Percentiles rank a stretch among this genome's conserved stretches.
Conservation (phyloP, 2,329 filamentous ascomycete species). For the Beauveria scarabaeidicola region DNA sequence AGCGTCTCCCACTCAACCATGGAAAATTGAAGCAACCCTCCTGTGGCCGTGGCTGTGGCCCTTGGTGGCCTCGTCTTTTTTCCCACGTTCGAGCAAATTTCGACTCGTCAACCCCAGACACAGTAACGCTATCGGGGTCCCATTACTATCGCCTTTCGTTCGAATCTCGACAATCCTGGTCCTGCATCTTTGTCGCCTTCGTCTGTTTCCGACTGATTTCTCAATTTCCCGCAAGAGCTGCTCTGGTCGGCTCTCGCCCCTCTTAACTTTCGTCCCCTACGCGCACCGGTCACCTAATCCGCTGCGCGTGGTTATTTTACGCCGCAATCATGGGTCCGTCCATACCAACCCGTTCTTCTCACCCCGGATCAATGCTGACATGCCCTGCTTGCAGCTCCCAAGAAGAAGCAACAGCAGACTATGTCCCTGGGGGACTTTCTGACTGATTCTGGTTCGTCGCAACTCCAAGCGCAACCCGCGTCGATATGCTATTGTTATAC, state of each 20-base stretch:
- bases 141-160: slow-evolving; percentile 19
- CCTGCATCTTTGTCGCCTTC: neutral
- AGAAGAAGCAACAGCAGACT: slow-evolving; percentile 90
- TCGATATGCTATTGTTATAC: slow-evolving; percentile 18
- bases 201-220: slow-evolving; percentile 10
- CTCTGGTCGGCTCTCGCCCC: slow-evolving; percentile 13
- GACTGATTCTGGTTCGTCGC: slow-evolving; percentile 71
- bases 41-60: slow-evolving; percentile 10
- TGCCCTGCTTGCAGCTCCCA: slow-evolving; percentile 56
- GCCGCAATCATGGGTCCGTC: slow-evolving; percentile 55
- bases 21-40: slow-evolving; percentile 36
- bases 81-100: slow-evolving; percentile 34
- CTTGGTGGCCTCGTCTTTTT: slow-evolving; percentile 24
- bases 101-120: slow-evolving; percentile 34
- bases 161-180: slow-evolving; percentile 16
- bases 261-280: slow-evolving; percentile 21
- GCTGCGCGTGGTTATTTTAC: slow-evolving; percentile 38
- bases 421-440: slow-evolving; percentile 97
- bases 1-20: slow-evolving; percentile 31
- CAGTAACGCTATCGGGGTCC: slow-evolving; percentile 31
- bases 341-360: slow-evolving; percentile 3
- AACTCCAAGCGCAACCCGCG: slow-evolving; percentile 5
- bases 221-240: slow-evolving; percentile 10
- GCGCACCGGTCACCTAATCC: slow-evolving; percentile 32
- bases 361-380: slow-evolving; percentile 13